These are phyloP conservation scores for Trypanosomatidae sp. DNA, from an alignment of 208 protist species.

Conservation along the genomic window DNA sequence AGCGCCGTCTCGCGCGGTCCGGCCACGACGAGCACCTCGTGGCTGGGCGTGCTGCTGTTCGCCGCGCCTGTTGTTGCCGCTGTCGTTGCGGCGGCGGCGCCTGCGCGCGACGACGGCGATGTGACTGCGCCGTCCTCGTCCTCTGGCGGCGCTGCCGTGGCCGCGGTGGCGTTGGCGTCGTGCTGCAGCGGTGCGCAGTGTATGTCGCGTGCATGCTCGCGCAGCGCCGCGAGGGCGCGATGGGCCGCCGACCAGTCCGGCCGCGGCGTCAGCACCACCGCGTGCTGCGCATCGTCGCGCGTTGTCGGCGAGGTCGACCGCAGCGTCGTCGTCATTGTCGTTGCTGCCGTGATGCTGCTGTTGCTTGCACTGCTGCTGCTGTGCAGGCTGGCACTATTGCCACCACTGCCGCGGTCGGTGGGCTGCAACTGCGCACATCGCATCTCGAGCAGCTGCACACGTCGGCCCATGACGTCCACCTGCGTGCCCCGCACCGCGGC, in stretches of 20 bases:
- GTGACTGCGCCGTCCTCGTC: too few relatives aligned
- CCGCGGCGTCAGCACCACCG: slow-evolving; percentile 43
- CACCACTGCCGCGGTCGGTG: not conserved
- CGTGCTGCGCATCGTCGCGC: not conserved
- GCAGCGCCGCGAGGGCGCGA: slow-evolving; percentile 18
- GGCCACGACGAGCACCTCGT: slow-evolving; percentile 12
- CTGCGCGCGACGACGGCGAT: too few relatives aligned
- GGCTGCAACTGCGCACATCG: slow-evolving; percentile 12
- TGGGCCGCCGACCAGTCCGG: slow-evolving; percentile 44
- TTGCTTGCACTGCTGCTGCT: too few relatives aligned
- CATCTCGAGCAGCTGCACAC: slow-evolving; percentile 27
- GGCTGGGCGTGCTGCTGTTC: not conserved
- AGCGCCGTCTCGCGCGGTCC: slow-evolving; percentile 26
- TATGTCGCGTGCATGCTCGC: slow-evolving; percentile 12
- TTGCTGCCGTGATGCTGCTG: not conserved
- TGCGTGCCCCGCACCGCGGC: slow-evolving; percentile 65
- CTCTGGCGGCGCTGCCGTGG: slow-evolving; percentile 3
- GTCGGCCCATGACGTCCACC: slow-evolving; percentile 54
- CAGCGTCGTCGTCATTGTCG: not conserved
- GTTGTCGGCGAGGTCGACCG: not conserved
- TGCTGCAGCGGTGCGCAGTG: slow-evolving; percentile 5
- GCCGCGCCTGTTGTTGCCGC: not conserved
- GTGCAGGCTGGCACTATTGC: too few relatives aligned
- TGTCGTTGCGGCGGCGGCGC: slow-evolving; percentile 1
- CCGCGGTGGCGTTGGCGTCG: not conserved